A percentile compares a stretch with the other conserved stretches of the same genome.
phyloP scores from a whole-genome alignment of 73 alveolate genomes.

The Uronychia binucleata region DNA sequence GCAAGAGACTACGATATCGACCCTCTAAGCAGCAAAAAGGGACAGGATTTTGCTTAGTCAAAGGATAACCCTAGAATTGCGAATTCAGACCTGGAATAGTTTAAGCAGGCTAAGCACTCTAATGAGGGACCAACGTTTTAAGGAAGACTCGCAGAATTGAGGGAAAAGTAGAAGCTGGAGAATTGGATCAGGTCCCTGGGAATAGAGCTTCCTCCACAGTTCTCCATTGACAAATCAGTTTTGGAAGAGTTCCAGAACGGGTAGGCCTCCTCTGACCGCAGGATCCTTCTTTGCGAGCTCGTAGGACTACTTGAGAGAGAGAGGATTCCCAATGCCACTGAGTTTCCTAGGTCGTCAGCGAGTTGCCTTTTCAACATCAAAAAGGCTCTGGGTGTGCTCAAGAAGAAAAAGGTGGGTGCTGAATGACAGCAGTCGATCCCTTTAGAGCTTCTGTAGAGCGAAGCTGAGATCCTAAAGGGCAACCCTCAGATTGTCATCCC shows the following conservation, averaged over 20 bases:
- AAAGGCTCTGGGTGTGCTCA: slow-evolving; percentile 47
- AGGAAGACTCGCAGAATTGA: neutral
- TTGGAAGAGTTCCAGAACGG: slow-evolving; percentile 51
- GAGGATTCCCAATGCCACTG: slow-evolving; percentile 13
- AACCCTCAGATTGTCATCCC: slow-evolving; percentile 38
- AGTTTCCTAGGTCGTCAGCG: slow-evolving; percentile 46
- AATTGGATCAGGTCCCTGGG: neutral
- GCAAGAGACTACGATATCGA: neutral
- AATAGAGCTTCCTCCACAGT: neutral
- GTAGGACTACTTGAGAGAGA: slow-evolving; percentile 34
- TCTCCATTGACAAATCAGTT: neutral
- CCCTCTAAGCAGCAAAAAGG: neutral
- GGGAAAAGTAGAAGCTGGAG: neutral
- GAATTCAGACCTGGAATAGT: neutral
- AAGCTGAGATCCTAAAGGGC: slow-evolving; percentile 52
- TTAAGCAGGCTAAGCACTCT: too few species aligned
- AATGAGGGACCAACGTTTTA: neutral
- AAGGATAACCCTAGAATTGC: neutral
- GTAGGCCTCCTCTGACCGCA: too few species aligned
- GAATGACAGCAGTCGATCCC: slow-evolving; percentile 35
- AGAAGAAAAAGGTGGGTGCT: slow-evolving; percentile 49
- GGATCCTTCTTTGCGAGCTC: slow-evolving; percentile 38
- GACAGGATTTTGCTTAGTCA: neutral
- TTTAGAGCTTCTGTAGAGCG: slow-evolving; percentile 37
- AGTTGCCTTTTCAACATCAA: slow-evolving; percentile 46